These are phyloP conservation scores for Alternaria rosae DNA, from an alignment of 2,329 filamentous ascomycete species.

Conservation along the genomic window DNA sequence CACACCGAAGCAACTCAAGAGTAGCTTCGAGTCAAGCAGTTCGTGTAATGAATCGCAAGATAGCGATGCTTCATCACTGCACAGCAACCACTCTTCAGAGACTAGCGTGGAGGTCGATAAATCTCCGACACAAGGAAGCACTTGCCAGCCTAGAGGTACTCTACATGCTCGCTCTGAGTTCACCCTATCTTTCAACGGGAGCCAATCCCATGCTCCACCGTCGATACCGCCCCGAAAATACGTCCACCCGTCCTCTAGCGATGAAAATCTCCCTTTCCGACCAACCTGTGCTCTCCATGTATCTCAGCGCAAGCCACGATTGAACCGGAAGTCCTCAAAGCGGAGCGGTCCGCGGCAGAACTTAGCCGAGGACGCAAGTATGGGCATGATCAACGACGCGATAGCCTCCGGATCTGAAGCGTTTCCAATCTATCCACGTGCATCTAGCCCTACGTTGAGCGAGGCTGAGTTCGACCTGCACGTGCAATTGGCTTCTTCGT, in stretches of 20 bases:
- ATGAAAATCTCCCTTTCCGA: conserved; percentile 33
- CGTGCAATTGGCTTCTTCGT: conserved; percentile 43
- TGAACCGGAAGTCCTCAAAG: conserved; percentile 32
- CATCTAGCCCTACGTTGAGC: conserved; percentile 55
- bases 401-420: conserved; percentile 30
- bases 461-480: conserved; percentile 54
- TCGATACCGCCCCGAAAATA: conserved; percentile 34
- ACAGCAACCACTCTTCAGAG: conserved; percentile 51
- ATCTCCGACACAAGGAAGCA: conserved; percentile 20
- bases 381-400: conserved; percentile 35
- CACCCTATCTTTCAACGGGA: conserved; percentile 14
- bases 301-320: conserved; percentile 20
- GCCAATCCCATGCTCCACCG: conserved; percentile 23
- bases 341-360: conserved; percentile 24
- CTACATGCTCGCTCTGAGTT: conserved; percentile 26
- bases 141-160: conserved; percentile 30
- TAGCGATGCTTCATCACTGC: conserved; percentile 49
- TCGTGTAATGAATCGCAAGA: conserved; percentile 49
- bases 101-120: conserved; percentile 48
- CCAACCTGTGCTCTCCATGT: conserved; percentile 33
- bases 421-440: conserved; percentile 13
- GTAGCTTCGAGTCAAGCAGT: conserved; percentile 26
- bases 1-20: conserved; percentile 19
- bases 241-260: conserved; percentile 30
- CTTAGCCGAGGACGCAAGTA: conserved; percentile 20